Evolutionary conservation across 768 basidiomycete species (phyloP).

Genomic region (Mycena indigotica): DNA sequence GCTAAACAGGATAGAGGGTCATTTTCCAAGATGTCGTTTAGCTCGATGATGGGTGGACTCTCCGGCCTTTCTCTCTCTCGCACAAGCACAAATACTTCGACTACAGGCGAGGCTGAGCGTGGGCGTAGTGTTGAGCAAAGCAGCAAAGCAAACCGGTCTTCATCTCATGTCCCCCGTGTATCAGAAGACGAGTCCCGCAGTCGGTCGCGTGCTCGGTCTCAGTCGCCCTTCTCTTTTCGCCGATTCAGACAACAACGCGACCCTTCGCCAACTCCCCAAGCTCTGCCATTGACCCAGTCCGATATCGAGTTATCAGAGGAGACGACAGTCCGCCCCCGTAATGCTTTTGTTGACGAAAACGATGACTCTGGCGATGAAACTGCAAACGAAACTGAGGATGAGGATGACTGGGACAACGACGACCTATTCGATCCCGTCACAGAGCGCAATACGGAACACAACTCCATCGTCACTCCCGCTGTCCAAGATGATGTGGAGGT

Average conservation of each 20-base stretch:
- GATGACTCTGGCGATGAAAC: slow-evolving; percentile 69
- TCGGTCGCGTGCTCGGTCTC: slow-evolving; percentile 65
- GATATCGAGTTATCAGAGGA: slow-evolving; percentile 63
- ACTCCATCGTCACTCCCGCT: slow-evolving; percentile 55
- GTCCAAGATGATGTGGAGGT: slow-evolving; percentile 59
- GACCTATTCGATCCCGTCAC: slow-evolving; percentile 78
- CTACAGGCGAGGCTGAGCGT: slow-evolving; percentile 42
- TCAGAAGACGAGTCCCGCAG: slow-evolving; percentile 48
- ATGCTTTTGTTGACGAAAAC: slow-evolving; percentile 58
- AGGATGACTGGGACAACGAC: slow-evolving; percentile 59
- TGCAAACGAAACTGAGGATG: slow-evolving; percentile 51
- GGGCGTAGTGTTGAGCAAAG: slow-evolving; percentile 50
- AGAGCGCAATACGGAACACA: slow-evolving; percentile 85
- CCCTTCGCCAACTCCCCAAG: slow-evolving; percentile 57
- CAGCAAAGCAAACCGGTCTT: slow-evolving; percentile 50
- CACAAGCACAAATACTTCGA: slow-evolving; percentile 43
- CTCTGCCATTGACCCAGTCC: slow-evolving; percentile 59
- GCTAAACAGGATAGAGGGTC: slow-evolving; percentile 42
- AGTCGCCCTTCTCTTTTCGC: slow-evolving; percentile 80
- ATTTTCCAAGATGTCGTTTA: slow-evolving; percentile 66
- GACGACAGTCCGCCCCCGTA: slow-evolving; percentile 58
- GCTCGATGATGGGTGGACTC: slow-evolving; percentile 70
- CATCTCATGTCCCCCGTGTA: slow-evolving; percentile 47
- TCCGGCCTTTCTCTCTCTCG: slow-evolving; percentile 66
- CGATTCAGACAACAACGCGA: slow-evolving; percentile 63